A percentile compares a stretch with the other conserved stretches of the same genome.
Evolutionary conservation across 768 basidiomycete genomes (phyloP).

Genomic region (Kwoniella sp.): DNA sequence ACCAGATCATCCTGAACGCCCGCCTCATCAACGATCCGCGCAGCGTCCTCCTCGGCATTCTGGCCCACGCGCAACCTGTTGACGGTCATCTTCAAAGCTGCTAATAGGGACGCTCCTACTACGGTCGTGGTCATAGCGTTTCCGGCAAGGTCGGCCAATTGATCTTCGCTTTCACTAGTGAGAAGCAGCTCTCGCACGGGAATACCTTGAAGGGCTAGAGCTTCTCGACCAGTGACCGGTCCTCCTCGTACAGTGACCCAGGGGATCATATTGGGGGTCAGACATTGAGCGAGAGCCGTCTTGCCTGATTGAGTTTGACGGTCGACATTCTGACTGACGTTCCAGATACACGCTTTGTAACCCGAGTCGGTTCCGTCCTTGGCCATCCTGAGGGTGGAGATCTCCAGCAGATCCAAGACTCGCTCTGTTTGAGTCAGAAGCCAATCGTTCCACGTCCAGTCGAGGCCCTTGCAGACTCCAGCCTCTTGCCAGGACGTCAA

Average conservation of each 20-base stretch:
- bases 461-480: constrained; percentile 71
- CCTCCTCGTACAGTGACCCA: constrained; percentile 94
- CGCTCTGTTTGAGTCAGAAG: constrained; percentile 85
- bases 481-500: constrained; percentile 92
- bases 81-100: constrained; percentile 67
- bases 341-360: constrained; percentile 94
- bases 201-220: constrained; percentile 87
- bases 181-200: constrained; percentile 86
- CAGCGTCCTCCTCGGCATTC: constrained; percentile 66
- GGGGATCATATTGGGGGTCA: constrained; percentile 94
- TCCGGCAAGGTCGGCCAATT: constrained; percentile 87
- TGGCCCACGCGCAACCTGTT: constrained; percentile 65
- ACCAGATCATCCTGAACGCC: constrained; percentile 57
- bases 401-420: constrained; percentile 94
- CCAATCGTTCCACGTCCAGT: constrained; percentile 94
- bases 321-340: constrained; percentile 94
- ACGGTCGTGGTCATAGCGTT: constrained; percentile 98
- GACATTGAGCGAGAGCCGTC: constrained; percentile 81
- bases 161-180: constrained; percentile 88
- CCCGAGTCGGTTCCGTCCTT: constrained; percentile 74
- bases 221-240: constrained; percentile 89
- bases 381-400: constrained; percentile 75
- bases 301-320: constrained; percentile 75
- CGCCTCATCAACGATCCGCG: constrained; percentile 55
- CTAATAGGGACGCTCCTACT: constrained; percentile 81